These are phyloP conservation scores for Talaromyces marneffei DNA, from an alignment of 2,329 filamentous ascomycete species.

Conservation along the genomic window DNA sequence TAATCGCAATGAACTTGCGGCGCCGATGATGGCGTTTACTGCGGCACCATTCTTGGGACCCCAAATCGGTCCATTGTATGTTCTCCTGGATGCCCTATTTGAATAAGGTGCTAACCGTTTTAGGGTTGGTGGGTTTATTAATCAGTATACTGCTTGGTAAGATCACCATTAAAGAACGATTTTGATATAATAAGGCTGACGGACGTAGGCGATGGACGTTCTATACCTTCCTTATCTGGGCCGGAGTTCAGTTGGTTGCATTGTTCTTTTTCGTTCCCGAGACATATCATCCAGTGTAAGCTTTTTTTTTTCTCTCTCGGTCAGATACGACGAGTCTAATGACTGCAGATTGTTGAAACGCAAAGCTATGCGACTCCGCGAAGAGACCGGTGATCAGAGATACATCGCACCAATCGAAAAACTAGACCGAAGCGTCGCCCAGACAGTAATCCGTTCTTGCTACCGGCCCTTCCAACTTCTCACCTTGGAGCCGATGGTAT, in stretches of 20 bases:
- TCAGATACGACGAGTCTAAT: conserved; percentile 56
- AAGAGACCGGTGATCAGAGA: conserved; percentile 56
- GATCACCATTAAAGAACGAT: background rate
- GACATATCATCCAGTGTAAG: conserved; percentile 63
- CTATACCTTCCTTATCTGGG: conserved; percentile 80
- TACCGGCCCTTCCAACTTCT: conserved; percentile 68
- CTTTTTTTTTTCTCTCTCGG: background rate
- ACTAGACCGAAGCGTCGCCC: conserved; percentile 59
- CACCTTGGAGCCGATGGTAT: conserved; percentile 75
- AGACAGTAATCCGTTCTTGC: conserved; percentile 53
- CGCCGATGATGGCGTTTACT: conserved; percentile 78
- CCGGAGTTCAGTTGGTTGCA: conserved; percentile 51
- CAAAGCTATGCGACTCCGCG: conserved; percentile 50
- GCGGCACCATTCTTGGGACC: conserved; percentile 52
- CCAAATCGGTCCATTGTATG: conserved; percentile 55
- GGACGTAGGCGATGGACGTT: conserved; percentile 63
- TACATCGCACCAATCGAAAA: conserved; percentile 76
- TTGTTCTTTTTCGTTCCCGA: conserved; percentile 72
- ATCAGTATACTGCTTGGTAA: conserved; percentile 53
- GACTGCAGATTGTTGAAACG: conserved; percentile 38
- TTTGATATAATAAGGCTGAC: background rate
- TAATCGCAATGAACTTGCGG: conserved; percentile 59
- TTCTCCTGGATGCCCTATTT: background rate
- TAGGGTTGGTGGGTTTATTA: conserved; percentile 69
- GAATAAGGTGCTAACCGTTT: conserved; percentile 5